Evolutionary conservation across 495 filamentous ascomycete species (phyloP).

Genomic region (Rostrohypoxylon terebratum): DNA sequence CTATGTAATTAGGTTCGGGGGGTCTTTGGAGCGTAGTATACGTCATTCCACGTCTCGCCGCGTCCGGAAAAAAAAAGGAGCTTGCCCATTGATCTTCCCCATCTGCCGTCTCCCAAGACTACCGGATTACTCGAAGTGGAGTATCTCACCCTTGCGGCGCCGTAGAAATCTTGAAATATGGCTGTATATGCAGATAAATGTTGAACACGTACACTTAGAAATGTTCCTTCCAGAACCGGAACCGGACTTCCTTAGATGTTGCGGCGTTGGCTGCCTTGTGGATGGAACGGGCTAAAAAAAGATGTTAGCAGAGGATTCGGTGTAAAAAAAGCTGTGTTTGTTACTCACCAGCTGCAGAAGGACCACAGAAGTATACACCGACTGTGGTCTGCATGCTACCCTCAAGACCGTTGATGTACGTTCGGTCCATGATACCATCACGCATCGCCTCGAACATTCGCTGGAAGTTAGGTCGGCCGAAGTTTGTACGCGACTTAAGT

Average conservation of each 20-base stretch:
- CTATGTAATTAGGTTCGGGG: constrained; percentile 29
- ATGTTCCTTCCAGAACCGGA: constrained; percentile 99
- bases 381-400: constrained; percentile 80
- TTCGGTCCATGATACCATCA: constrained; percentile 84
- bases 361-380: constrained; percentile 97
- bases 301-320: constrained; percentile 51
- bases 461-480: constrained; percentile 91
- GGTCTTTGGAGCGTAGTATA: constrained; percentile 25
- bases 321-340: background rate
- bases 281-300: constrained; percentile 80
- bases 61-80: constrained; percentile 16
- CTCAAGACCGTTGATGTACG: constrained; percentile 85
- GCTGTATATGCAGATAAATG: constrained; percentile 28
- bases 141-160: constrained; percentile 14
- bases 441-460: constrained; percentile 86
- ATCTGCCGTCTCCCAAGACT: constrained; percentile 3
- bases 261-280: constrained; percentile 78
- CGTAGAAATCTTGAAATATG: constrained; percentile 28
- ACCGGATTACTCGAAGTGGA: constrained; percentile 12
- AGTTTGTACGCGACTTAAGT: constrained; percentile 89
- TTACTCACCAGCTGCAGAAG: constrained; percentile 62
- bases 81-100: constrained; percentile 3
- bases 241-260: constrained; percentile 80
- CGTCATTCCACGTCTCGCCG: constrained; percentile 19
- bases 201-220: constrained; percentile 55